These are phyloP conservation scores for Pseudopithomyces chartarum DNA, from an alignment of 2,329 filamentous ascomycete species.

Conservation along the genomic window DNA sequence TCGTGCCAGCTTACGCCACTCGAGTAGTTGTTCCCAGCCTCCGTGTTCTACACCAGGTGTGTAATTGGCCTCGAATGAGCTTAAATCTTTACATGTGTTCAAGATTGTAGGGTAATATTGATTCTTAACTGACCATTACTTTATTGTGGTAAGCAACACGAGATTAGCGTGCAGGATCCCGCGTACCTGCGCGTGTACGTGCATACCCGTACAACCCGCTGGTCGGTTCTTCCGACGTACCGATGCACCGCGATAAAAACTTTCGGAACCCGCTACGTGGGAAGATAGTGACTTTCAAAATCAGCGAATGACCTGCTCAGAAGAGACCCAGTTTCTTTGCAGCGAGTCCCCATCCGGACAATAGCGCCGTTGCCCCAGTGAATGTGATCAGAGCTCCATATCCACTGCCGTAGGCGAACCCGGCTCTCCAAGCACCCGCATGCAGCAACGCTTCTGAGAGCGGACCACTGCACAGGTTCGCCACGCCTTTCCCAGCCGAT, in stretches of 20 bases:
- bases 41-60: no score
- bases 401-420: constrained; percentile 49
- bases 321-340: constrained; percentile 40
- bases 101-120: neutral
- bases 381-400: constrained; percentile 51
- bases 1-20: neutral
- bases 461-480: constrained; percentile 57
- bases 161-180: constrained; percentile 1
- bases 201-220: no score
- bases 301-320: constrained; percentile 32
- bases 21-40: no score
- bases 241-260: neutral
- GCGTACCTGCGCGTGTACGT: neutral
- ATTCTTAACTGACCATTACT: neutral
- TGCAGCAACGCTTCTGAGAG: constrained; percentile 54
- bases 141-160: neutral
- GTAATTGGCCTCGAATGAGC: no score
- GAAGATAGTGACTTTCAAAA: constrained; percentile 18
- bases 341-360: constrained; percentile 35
- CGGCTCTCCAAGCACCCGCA: constrained; percentile 42
- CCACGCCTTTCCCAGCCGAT: constrained; percentile 56
- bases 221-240: neutral
- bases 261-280: neutral
- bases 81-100: neutral
- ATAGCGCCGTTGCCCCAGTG: constrained; percentile 47